Evolutionary conservation across 1,139 yeast genomes (phyloP), one percentile per base, ranked within the genome.

Genomic region (Arxiozyma heterogenica): DNA sequence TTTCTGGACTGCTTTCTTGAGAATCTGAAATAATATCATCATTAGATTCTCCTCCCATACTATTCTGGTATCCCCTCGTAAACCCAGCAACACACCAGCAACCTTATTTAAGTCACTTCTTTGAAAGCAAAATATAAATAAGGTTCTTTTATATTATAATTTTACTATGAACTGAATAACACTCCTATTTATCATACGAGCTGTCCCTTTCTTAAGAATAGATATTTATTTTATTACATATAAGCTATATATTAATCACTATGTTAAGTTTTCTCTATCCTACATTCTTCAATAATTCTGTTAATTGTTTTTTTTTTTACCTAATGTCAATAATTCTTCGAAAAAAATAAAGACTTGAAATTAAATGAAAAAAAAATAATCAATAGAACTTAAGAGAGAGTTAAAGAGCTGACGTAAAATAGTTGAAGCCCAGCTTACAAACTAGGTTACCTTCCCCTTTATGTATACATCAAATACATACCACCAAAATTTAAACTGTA

Each of bases 1-100:
- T 34, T 18, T 11, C 25, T 18, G 6, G 7, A 11, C 18, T 18
- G 27, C 41, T 30, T 22, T 45, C 48, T 30, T 34, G 42, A 21
- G 49, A 46, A 46, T 46, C 49, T 15, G 48, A 41, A 34, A 46
- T 46, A 34, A 34, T 8, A 46, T 46, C 42, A 27, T 22, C 49
- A 12, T 21, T 22, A 12, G 6, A 25, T 38, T 34, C 49, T 4
- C n/a, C 39, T 17, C 22, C 25, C 42, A 46, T 46, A 20, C 22
- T 34, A 44, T 15, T 46, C 9, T 20, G 27, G 22, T 23, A 44
- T 22, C 27, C 22, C 34, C n/a, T 44, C 9, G 11, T 12, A 12
- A 34, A 4, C 5, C 8, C 39, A 34, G 8, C 39, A 12, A 34
- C n/a, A 12, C n/a, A n/a, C 8, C 15, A 12, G 39, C 15, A 8